Evolutionary conservation across 352 stramenopile genomes (phyloP).

Genomic region (Phytophthora kernoviae): DNA sequence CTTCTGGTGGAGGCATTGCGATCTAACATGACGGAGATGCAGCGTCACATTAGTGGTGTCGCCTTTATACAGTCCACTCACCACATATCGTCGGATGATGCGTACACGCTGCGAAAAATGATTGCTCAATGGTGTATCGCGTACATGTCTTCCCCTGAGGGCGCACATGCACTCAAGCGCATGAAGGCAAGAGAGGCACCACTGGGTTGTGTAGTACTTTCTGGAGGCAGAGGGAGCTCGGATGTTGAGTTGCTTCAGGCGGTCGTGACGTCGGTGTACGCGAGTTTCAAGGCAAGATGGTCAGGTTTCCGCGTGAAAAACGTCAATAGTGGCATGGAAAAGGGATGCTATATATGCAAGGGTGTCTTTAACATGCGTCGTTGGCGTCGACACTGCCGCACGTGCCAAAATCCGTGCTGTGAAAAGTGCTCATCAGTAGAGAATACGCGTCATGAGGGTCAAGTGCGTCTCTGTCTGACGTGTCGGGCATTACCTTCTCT

Average conservation of each 20-base stretch:
- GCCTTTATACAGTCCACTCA: slow-evolving; percentile 72
- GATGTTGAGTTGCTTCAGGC: slow-evolving; percentile 60
- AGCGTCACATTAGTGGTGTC: slow-evolving; percentile 70
- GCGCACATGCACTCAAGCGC: slow-evolving; percentile 44
- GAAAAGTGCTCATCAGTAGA: slow-evolving; percentile 76
- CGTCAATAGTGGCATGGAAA: slow-evolving; percentile 73
- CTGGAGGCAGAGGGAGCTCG: slow-evolving; percentile 41
- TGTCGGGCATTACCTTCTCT: slow-evolving; percentile 63
- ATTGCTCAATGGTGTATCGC: slow-evolving; percentile 70
- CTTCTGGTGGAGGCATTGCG: slow-evolving; percentile 65
- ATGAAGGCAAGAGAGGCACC: slow-evolving; percentile 62
- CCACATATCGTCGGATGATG: slow-evolving; percentile 54
- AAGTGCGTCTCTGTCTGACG: slow-evolving; percentile 66
- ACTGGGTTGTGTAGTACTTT: slow-evolving; percentile 63
- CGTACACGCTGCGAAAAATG: slow-evolving; percentile 70
- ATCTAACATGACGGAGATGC: slow-evolving; percentile 65
- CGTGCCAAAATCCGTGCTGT: slow-evolving; percentile 68
- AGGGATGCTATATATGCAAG: slow-evolving; percentile 69
- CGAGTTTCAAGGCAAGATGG: slow-evolving; percentile 74
- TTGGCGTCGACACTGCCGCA: slow-evolving; percentile 73
- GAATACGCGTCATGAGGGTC: slow-evolving; percentile 64
- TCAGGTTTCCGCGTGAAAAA: slow-evolving; percentile 80
- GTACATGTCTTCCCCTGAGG: slow-evolving; percentile 50
- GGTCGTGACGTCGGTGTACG: slow-evolving; percentile 61
- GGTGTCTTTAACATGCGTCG: slow-evolving; percentile 74